Conservation (phyloP, 2,329 filamentous ascomycete species). For the Hypoxylon sp. region DNA sequence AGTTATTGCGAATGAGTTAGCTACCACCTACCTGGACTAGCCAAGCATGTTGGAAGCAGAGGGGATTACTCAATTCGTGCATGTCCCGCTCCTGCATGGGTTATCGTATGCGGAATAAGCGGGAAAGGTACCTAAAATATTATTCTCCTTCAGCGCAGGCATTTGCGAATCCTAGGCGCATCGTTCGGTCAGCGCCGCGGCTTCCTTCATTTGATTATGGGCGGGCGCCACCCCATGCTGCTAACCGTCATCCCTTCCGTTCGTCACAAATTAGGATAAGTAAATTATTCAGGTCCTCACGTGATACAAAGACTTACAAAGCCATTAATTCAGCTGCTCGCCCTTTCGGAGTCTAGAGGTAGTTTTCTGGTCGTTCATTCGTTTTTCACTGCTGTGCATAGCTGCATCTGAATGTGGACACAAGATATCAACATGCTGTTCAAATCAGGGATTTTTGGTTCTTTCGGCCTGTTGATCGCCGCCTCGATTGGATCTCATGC, state of each 20-base stretch:
- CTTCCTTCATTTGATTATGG: slow-evolving; percentile 15
- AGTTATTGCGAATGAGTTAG: not conserved
- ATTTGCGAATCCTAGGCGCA: slow-evolving; percentile 17
- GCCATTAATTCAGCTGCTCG: not conserved
- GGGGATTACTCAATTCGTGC: not conserved
- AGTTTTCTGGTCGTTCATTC: not conserved
- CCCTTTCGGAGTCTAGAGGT: not conserved
- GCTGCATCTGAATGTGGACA: not conserved
- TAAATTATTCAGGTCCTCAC: slow-evolving; percentile 2
- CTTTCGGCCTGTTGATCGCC: slow-evolving; percentile 27
- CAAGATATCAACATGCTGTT: slow-evolving; percentile 21
- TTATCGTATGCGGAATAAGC: not conserved
- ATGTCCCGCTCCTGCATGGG: slow-evolving; percentile 2
- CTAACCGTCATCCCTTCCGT: not conserved
- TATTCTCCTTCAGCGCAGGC: slow-evolving; percentile 5
- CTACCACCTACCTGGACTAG: not conserved
- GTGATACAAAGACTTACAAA: not conserved
- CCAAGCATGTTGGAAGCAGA: not conserved
- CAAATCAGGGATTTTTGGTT: slow-evolving; percentile 13
- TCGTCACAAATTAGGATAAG: slow-evolving; percentile 1
- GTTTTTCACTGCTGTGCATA: not conserved
- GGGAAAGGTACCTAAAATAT: slow-evolving; percentile 6
- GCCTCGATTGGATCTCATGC: slow-evolving; percentile 9
- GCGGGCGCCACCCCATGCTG: not conserved
- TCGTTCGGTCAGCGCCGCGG: slow-evolving; percentile 14